Conservation (phyloP, 1,284 basidiomycete genomes). For the Marasmius sp. region DNA sequence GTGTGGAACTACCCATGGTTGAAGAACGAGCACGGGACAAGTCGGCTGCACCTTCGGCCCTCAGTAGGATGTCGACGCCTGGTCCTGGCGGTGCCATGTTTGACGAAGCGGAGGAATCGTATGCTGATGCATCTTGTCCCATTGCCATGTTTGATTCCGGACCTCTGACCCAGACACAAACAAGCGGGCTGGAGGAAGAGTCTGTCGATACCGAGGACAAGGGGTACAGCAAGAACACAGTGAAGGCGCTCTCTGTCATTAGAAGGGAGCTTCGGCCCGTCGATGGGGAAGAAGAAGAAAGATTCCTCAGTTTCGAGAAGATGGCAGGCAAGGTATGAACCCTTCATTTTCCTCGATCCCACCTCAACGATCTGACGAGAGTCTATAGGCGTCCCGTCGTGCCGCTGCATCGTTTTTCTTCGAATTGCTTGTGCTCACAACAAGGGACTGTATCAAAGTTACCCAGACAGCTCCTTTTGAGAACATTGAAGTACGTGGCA, state of each 20-base stretch:
- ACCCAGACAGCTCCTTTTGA: conserved; percentile 76
- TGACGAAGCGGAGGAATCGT: conserved; percentile 62
- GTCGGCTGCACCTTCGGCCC: conserved; percentile 49
- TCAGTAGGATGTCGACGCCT: conserved; percentile 70
- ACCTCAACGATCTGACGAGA: conserved; percentile 1
- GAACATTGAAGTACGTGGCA: conserved; percentile 84
- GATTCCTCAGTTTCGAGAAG: conserved; percentile 70
- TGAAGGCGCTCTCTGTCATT: conserved; percentile 85
- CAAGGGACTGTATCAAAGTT: conserved; percentile 86
- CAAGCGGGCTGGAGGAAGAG: conserved; percentile 34
- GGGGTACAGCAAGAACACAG: conserved; percentile 87
- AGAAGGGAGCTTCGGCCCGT: conserved; percentile 71
- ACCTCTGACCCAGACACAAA: conserved; percentile 46
- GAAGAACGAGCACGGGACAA: conserved; percentile 41
- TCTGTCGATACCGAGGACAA: conserved; percentile 54
- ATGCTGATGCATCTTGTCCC: conserved; percentile 72
- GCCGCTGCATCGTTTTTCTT: conserved; percentile 98
- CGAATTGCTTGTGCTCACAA: conserved; percentile 91
- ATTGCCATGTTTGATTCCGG: conserved; percentile 83
- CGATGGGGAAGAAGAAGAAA: conserved; percentile 50
- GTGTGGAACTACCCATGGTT: conserved; percentile 19
- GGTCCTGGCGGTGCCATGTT: conserved; percentile 47
- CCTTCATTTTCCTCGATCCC: conserved; percentile 5
- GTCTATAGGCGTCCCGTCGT: conserved; percentile 74
- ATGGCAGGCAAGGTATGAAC: conserved; percentile 70